Percentiles rank a stretch among this genome's conserved stretches.
phyloP scores from a whole-genome alignment of 768 basidiomycete species.

The Suillus cothurnatus region DNA sequence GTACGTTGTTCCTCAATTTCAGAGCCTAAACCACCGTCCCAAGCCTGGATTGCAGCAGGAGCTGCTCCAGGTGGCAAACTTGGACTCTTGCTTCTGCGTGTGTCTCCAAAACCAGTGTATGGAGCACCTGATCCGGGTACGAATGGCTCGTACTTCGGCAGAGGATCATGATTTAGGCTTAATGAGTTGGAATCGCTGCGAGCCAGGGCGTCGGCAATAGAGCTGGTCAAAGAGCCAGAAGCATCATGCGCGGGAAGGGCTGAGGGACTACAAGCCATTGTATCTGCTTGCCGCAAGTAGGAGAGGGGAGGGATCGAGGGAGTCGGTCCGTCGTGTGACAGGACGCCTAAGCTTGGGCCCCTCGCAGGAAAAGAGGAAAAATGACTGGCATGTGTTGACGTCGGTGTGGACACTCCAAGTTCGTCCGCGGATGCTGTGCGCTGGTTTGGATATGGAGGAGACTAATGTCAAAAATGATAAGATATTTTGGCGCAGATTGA shows the following conservation, averaged over 20 bases:
- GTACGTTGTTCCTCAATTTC: conserved; percentile 23
- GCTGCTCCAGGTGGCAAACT: conserved; percentile 48
- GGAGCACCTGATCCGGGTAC: conserved; percentile 15
- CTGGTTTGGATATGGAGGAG: conserved; percentile 16
- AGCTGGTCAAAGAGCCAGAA: conserved; percentile 37
- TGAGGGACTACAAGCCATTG: conserved; percentile 9
- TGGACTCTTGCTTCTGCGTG: conserved; percentile 29
- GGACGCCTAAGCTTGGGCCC: conserved; percentile 25
- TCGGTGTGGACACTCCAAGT: conserved; percentile 21
- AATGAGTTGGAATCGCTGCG: conserved; percentile 18
- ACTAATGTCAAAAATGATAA: conserved; percentile 12
- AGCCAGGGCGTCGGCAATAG: conserved; percentile 40
- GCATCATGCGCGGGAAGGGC: conserved; percentile 3
- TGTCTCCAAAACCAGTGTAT: conserved; percentile 13
- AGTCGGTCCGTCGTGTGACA: conserved; percentile 32
- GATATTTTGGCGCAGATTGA: conserved; percentile 21
- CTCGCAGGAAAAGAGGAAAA: conserved; percentile 71
- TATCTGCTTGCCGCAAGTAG: conserved; percentile 14
- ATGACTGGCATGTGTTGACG: conserved; percentile 26
- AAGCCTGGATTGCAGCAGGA: conserved; percentile 37
- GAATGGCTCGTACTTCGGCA: conserved; percentile 39
- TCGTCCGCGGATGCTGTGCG: conserved; percentile 28
- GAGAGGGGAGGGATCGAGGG: conserved; percentile 17
- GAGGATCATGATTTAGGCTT: conserved; percentile 30
- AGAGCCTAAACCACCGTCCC: conserved; percentile 37